Conservation (phyloP, 306 rosid genomes). For the Castanea sativa region DNA sequence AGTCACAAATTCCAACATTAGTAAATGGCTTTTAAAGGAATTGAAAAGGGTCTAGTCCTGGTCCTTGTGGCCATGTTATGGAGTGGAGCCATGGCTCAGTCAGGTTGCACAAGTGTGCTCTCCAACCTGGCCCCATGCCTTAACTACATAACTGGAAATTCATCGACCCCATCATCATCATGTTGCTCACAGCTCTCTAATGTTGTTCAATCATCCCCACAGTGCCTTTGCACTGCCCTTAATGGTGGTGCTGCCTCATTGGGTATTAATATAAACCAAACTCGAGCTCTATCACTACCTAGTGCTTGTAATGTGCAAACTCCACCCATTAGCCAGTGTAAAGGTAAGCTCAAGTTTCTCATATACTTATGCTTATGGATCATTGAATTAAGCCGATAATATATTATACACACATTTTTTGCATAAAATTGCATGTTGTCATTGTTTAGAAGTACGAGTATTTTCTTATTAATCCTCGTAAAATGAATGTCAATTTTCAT, state of each 20-base stretch:
- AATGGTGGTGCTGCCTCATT: constrained; percentile 52
- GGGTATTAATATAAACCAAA: constrained; percentile 57
- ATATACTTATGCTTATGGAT: background rate
- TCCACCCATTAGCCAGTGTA: constrained; percentile 59
- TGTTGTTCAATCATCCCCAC: constrained; percentile 65
- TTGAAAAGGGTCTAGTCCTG: constrained; percentile 24
- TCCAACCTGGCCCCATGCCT: constrained; percentile 53
- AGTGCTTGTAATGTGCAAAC: constrained; percentile 58
- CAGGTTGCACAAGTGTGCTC: constrained; percentile 49
- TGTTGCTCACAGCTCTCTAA: constrained; percentile 69
- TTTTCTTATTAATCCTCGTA: too few relatives aligned
- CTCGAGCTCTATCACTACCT: constrained; percentile 66
- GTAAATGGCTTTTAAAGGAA: constrained; percentile 31
- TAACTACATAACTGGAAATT: constrained; percentile 56
- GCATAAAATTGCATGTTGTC: too few relatives aligned
- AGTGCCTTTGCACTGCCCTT: constrained; percentile 61
- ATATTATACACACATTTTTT: too few relatives aligned
- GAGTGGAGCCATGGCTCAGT: constrained; percentile 47
- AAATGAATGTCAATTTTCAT: too few relatives aligned
- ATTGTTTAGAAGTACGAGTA: too few relatives aligned
- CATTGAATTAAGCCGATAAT: too few relatives aligned
- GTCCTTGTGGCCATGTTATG: constrained; percentile 29
- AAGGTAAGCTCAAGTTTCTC: constrained; percentile 25
- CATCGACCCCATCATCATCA: constrained; percentile 56
- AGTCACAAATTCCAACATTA: background rate